phyloP scores from a whole-genome alignment of 139 green algal genomes.

The Chlamydomonas incerta region DNA sequence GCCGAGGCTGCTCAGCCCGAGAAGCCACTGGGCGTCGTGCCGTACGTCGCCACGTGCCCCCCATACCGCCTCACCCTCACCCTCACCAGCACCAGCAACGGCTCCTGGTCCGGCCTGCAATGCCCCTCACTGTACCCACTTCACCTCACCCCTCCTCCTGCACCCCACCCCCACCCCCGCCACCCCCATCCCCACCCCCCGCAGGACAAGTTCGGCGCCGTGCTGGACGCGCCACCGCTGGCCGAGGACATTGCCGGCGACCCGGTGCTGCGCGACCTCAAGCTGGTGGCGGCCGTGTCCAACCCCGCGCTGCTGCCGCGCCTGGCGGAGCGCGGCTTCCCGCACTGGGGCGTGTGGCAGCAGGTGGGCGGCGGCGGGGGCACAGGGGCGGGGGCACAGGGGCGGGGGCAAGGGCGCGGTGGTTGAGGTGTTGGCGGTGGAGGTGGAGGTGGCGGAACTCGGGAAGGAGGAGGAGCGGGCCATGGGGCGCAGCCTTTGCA shows the following conservation, averaged over 20 bases:
- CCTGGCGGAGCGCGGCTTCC: conserved; percentile 67
- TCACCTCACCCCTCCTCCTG: no score
- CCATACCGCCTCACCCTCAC: no score
- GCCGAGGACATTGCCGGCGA: conserved; percentile 70
- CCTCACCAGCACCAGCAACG: no score
- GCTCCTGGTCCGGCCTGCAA: no score
- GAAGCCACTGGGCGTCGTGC: no score
- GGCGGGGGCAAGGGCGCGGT: not conserved
- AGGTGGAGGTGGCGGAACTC: no score
- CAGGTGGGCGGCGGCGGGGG: conserved; percentile 26
- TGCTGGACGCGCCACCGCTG: conserved; percentile 80
- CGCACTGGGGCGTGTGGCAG: conserved; percentile 69
- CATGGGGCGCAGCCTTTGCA: no score
- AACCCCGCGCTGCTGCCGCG: conserved; percentile 65
- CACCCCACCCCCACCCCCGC: not conserved
- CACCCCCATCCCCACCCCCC: not conserved
- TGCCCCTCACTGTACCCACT: no score
- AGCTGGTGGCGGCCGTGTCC: conserved; percentile 54
- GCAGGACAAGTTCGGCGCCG: conserved; percentile 67
- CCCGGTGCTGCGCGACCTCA: conserved; percentile 40
- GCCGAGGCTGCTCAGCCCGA: no score
- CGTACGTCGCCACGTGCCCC: no score
- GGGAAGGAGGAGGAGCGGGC: no score
- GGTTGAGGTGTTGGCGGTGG: no score
- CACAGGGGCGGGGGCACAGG: not conserved